Base-by-base conservation (phyloP, 345 rosid genomes). In the Arabidopsis arenosa region DNA sequence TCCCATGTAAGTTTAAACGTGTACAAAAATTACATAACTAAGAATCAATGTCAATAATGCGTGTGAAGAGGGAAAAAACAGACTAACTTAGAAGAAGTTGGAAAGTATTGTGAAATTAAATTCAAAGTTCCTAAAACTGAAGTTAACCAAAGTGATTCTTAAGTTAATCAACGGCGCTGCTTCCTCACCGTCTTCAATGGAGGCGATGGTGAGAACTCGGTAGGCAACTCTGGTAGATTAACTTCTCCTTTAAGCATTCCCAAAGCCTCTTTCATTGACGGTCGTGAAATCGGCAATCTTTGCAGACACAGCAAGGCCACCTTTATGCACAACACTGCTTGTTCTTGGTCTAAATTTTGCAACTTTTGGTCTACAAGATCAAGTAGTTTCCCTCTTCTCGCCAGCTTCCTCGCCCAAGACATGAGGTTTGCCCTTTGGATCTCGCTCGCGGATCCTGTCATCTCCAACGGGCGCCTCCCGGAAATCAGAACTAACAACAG, bases 371-470 rank as follows among this genome's bases (percentile, higher is more conserved):
- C 99, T 56, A 92, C 93, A 85, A 95, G 85, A 73, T 95, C 99
- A 72, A 83, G 79, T 72, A 95, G 87, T 79, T 79, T 92, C 79
- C 96, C 91, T 5, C 83, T 77, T 41, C 97, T 84, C 1, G 93
- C 98, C n/a, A 92, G 87, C 80, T 87, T 86, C 1, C 94, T 84
- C 2, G 98, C 96, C 99, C 99, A 95, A 7, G 93, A 94, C 63
- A 92, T 84, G 12, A 95, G 88, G 79, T 95, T 95, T 2, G 99
- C 98, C 3, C 94, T 86, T 68, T 90, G 91, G 9, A 90, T 90
- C 73, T 95, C 97, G 1, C 90, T 82, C 0, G 99, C 94, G 0
- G 98, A 86, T 63, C 85, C 90, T 0, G 97, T 86, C 56, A 95
- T 93, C 83, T 95, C 91, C 70, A 95, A 84, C 1, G 99, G 99